phyloP scores from a whole-genome alignment of 2,329 filamentous ascomycete species.

The Aspergillus nomiae region DNA sequence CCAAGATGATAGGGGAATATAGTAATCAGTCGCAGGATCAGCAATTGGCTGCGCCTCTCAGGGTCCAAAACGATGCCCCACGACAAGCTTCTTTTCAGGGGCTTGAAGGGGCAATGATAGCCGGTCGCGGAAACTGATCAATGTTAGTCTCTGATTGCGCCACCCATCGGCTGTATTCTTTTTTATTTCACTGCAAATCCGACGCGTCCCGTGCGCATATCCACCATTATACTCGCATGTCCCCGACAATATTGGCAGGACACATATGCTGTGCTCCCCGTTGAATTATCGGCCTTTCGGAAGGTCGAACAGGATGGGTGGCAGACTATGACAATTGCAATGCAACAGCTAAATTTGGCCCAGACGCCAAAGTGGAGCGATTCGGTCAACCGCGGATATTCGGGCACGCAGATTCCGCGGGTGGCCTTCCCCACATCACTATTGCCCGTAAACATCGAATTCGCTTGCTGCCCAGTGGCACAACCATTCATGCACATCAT shows the following conservation, averaged over 20 bases:
- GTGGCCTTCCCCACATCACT: too few relatives aligned
- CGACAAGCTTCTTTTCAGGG: constrained; percentile 1
- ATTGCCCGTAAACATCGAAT: too few relatives aligned
- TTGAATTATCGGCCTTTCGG: too few relatives aligned
- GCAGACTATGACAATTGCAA: neutral
- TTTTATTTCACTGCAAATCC: neutral
- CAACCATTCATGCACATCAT: too few relatives aligned
- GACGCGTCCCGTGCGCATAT: neutral
- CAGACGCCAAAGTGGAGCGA: neutral
- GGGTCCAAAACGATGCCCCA: neutral
- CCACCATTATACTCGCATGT: too few relatives aligned
- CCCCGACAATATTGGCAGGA: neutral
- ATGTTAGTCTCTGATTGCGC: neutral
- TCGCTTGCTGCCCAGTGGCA: too few relatives aligned
- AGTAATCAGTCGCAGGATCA: neutral
- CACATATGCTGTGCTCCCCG: too few relatives aligned
- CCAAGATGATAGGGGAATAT: neutral
- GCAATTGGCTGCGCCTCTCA: neutral
- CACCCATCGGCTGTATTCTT: neutral
- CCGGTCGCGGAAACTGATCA: neutral
- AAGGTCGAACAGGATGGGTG: neutral
- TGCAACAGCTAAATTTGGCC: neutral
- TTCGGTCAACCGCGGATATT: too few relatives aligned
- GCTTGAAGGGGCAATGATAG: neutral
- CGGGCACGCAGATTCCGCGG: too few relatives aligned